A percentile compares a stretch with the other conserved stretches of the same genome.
These are phyloP conservation scores for Exophiala sp. DNA, from an alignment of 2,329 filamentous ascomycete species.

Conservation along the genomic window DNA sequence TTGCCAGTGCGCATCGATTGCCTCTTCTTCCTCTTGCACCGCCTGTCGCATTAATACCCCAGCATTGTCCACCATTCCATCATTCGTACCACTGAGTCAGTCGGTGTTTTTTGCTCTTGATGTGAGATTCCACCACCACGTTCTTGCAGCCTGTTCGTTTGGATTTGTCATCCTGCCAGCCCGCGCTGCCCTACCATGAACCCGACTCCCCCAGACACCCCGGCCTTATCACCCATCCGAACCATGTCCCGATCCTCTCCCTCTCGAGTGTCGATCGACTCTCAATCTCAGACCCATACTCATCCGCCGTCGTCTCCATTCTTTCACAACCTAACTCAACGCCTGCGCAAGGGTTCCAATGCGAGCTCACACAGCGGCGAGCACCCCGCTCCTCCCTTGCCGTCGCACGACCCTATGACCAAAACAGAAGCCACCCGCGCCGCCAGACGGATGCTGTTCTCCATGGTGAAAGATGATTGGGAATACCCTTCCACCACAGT, in stretches of 20 bases:
- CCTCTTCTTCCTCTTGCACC: neutral
- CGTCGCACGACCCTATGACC: conserved; percentile 9
- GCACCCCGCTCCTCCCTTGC: neutral
- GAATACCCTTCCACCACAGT: conserved; percentile 21
- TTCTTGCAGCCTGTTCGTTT: too few species aligned
- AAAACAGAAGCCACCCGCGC: conserved; percentile 23
- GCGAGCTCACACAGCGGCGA: conserved; percentile 17
- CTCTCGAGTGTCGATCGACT: conserved; percentile 12
- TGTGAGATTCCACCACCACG: neutral
- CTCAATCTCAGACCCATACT: neutral
- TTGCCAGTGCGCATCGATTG: too few species aligned
- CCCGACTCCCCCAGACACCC: neutral
- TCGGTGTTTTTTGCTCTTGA: neutral
- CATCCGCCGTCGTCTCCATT: conserved; percentile 15
- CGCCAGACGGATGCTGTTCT: conserved; percentile 21
- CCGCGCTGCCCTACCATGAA: conserved; percentile 1
- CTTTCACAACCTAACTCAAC: conserved; percentile 24
- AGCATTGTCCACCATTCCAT: neutral
- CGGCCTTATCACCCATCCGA: conserved; percentile 5
- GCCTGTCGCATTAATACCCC: neutral
- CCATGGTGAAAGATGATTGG: conserved; percentile 27
- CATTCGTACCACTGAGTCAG: neutral
- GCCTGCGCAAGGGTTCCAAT: conserved; percentile 26
- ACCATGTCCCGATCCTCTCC: conserved; percentile 7
- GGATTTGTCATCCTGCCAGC: neutral